These are phyloP conservation scores for Rutstroemia sp. DNA, from an alignment of 2,329 filamentous ascomycete genomes.

Conservation along the genomic window DNA sequence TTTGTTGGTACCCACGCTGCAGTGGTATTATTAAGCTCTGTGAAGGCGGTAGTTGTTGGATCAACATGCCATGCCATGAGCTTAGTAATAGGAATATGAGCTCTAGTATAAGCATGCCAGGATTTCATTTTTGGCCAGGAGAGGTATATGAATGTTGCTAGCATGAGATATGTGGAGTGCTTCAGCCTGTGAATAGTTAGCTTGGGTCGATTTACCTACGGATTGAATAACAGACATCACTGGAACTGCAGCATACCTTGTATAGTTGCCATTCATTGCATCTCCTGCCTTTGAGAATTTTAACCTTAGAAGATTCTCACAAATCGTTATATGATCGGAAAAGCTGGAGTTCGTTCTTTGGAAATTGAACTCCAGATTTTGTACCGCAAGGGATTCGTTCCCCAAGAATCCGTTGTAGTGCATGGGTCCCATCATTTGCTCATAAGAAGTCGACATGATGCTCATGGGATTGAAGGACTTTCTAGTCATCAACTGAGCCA, in stretches of 20 bases:
- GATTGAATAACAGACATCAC: not conserved
- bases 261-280: not conserved
- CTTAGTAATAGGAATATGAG: not conserved
- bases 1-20: constrained; percentile 1
- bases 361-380: not conserved
- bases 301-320: constrained; percentile 1
- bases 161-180: constrained; percentile 4
- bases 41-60: constrained; percentile 1
- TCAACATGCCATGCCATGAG: constrained; percentile 1
- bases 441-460: not conserved
- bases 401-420: not conserved
- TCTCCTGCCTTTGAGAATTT: not conserved
- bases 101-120: constrained; percentile 3
- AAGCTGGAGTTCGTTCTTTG: not conserved
- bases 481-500: not conserved
- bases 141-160: constrained; percentile 1
- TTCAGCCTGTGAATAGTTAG: not conserved
- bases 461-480: not conserved
- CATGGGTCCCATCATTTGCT: constrained; percentile 1
- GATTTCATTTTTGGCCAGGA: not conserved
- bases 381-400: not conserved
- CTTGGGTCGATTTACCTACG: not conserved
- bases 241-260: constrained; percentile 2
- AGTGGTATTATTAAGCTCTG: not conserved
- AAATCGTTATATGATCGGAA: constrained; percentile 4